These are phyloP conservation scores for Crucihimalaya himalaica DNA, from an alignment of 345 rosid species.

Conservation along the genomic window DNA sequence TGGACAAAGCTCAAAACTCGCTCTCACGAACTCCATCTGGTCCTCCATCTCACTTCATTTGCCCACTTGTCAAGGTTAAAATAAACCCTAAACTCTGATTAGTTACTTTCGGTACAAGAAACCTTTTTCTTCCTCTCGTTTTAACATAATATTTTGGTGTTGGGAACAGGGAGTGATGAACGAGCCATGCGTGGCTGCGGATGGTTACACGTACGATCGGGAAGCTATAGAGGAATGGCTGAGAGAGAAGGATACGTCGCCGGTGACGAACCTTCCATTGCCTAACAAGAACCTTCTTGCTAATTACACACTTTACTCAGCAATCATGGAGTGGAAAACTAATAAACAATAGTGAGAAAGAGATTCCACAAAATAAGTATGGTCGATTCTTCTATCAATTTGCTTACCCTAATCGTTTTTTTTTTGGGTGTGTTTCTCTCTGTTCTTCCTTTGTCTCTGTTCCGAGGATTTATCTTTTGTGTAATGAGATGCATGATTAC, in stretches of 20 bases:
- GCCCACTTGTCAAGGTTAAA: slow-evolving; percentile 78
- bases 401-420: slow-evolving; percentile 4
- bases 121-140: neutral
- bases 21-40: slow-evolving; percentile 30
- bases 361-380: neutral
- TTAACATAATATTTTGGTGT: neutral
- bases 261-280: slow-evolving; percentile 62
- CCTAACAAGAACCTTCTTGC: slow-evolving; percentile 66
- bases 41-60: slow-evolving; percentile 72
- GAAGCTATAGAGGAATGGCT: slow-evolving; percentile 75
- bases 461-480: slow-evolving; percentile 14
- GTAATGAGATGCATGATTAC: slow-evolving; percentile 30
- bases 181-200: slow-evolving; percentile 87
- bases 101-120: slow-evolving; percentile 5
- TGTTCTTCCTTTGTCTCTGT: slow-evolving; percentile 11
- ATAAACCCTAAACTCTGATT: neutral
- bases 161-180: slow-evolving; percentile 72
- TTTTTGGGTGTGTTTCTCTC: slow-evolving; percentile 10
- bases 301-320: slow-evolving; percentile 72
- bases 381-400: neutral
- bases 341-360: slow-evolving; percentile 31
- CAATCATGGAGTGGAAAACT: slow-evolving; percentile 78
- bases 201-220: slow-evolving; percentile 80
- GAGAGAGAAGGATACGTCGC: slow-evolving; percentile 59
- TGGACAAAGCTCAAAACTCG: slow-evolving; percentile 42